Base-by-base conservation (phyloP, 495 filamentous ascomycete species). In the Tuber microsphaerosporum region DNA sequence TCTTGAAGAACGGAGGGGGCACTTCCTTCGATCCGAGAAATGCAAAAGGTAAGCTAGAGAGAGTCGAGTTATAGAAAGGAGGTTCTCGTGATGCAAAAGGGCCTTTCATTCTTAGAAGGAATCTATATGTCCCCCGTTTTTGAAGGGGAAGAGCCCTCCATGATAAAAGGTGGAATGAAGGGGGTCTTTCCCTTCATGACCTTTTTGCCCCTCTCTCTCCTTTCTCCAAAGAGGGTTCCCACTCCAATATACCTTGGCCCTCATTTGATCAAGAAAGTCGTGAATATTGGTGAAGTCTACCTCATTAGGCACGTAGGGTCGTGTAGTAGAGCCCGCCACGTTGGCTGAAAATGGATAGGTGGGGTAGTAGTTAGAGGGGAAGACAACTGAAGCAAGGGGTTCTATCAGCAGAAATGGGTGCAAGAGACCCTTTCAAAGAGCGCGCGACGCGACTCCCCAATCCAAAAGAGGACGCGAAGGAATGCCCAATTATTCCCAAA, bases 161-260 rank as follows among this genome's bases (percentile, higher is more conserved):
- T 34, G 26, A 79, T 72, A 75, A 65, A 72, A 72, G 77, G 65
- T 69, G 77, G 77, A 79, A 79, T 79, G 77, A 79, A 79, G 77
- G 77, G 77, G 77, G 56, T 3, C 56, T 31, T 61, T 65, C 34
- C 56, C 26, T 34, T 65, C 26, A 31, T 1, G 26, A 31, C 26
- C 56, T 65, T 34, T 34, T 34, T 65, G 56, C 26, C 12, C 26
- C 56, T 75, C 46, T 61, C 48, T 69, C 26, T 71, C 34, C 39
- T 42, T 72, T 75, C 34, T 9, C 39, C 65, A 75, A 65, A 75
- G 65, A 65, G 48, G 73, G 56, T 69, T 51, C 48, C 71, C 69
- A 72, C 72, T 72, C 70, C 31, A 79, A 75, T 72, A 79, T 45
- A 34, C 26, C 3, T 19, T 65, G 42, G 56, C 72, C 76, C 77